Percentiles rank a stretch among this genome's conserved stretches.
These are phyloP conservation scores for Perilla frutescens DNA, from an alignment of 257 asterid genomes.

Conservation along the genomic window DNA sequence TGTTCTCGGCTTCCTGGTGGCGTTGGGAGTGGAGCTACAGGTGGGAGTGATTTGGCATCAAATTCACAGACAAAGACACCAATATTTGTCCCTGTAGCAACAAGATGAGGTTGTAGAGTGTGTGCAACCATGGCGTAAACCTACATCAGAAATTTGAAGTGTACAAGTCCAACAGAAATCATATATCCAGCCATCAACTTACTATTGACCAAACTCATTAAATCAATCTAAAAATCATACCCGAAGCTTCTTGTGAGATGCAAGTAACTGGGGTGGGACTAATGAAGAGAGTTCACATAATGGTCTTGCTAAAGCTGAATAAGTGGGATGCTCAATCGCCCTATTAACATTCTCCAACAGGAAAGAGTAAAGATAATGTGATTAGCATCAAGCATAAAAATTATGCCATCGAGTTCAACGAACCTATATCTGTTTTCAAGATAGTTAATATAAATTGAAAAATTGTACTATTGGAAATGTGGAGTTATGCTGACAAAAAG, in stretches of 20 bases:
- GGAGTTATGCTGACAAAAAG: slow-evolving; percentile 24
- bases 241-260: slow-evolving; percentile 91
- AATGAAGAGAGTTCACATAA: slow-evolving; percentile 91
- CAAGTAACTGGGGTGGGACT: slow-evolving; percentile 85
- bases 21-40: slow-evolving; percentile 84
- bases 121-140: slow-evolving; percentile 94
- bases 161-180: slow-evolving; percentile 1
- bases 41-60: slow-evolving; percentile 89
- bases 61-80: slow-evolving; percentile 94
- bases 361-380: slow-evolving; percentile 24
- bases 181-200: not conserved
- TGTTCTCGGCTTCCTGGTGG: slow-evolving; percentile 84
- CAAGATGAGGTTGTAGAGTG: slow-evolving; percentile 90
- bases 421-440: slow-evolving; percentile 18
- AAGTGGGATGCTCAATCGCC: slow-evolving; percentile 96
- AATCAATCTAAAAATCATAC: slow-evolving; percentile 46
- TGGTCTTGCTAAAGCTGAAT: slow-evolving; percentile 93
- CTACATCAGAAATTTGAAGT: slow-evolving; percentile 43
- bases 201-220: slow-evolving; percentile 1
- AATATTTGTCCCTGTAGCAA: slow-evolving; percentile 91
- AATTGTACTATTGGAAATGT: not conserved
- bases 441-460: slow-evolving; percentile 1
- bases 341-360: slow-evolving; percentile 48
- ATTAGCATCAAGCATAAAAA: slow-evolving; percentile 27
- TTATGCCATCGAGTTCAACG: slow-evolving; percentile 4